Base-by-base conservation (phyloP, 768 basidiomycete species). In the Tylopilus vinaceipallidus region DNA sequence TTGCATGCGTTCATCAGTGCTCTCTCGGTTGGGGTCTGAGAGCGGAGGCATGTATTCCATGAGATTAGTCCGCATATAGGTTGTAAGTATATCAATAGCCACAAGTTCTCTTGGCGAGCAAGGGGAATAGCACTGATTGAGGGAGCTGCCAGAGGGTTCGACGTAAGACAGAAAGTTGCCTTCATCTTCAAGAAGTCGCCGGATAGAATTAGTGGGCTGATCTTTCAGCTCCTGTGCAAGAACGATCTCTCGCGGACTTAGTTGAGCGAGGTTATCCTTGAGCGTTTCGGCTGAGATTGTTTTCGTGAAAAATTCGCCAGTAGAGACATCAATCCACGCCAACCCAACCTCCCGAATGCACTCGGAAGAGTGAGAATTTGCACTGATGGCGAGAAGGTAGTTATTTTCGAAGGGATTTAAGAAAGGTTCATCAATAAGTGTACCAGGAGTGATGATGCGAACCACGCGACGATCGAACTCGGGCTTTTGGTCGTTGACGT, bases 301-400 rank as follows among this genome's bases (percentile, higher is more conserved):
- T 55, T 89, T 89, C 11, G 88, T 85, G 66, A 88, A 93, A 66
- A 95, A 91, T 62, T 95, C 94, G 52, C 92, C 91, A 0, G 94
- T 97, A 13, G 95, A 94, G 16, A 97, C 81, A 63, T 98, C 95
- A 22, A 91, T 92, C 86, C 94, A 98, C 6, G 94, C 93, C 34
- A 98, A 72, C 2, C 91, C 91, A n/a, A 82, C 50, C 8, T 64
- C 45, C 23, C 47, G 53, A 23, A 49, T 34, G 33, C 26, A 14
- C 34, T 47, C 40, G 34, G 30, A 50, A 19, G 17, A 20, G 12
- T 35, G 27, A n/a, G 50, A 54, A 12, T 58, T 39, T 29, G 69
- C 30, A 23, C 64, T 70, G 33, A 95, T 73, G 6, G 92, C 80
- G 26, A 97, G 79, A 38, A 98, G 78, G 63, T 91, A 97, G 58